These are phyloP conservation scores for Cymbopogon citratus DNA, from an alignment of 176 grass and related monocot genomes.

Conservation along the genomic window DNA sequence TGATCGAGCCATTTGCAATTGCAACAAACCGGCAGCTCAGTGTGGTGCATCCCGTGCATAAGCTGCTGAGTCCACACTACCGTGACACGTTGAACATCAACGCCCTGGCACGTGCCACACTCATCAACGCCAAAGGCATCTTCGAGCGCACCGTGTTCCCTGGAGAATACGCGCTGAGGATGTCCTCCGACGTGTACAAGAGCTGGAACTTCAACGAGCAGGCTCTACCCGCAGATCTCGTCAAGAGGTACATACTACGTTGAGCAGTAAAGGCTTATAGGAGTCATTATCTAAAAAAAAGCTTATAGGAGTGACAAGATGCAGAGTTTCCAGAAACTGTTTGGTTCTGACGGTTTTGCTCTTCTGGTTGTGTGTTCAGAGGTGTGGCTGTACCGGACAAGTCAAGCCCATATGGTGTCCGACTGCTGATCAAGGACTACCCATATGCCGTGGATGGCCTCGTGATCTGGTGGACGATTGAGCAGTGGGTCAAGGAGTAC, in stretches of 20 bases:
- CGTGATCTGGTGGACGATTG: slow-evolving; percentile 63
- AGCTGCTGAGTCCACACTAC: slow-evolving; percentile 81
- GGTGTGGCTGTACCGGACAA: slow-evolving; percentile 31
- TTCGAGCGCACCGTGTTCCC: slow-evolving; percentile 79
- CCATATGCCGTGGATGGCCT: slow-evolving; percentile 68
- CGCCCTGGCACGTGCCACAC: slow-evolving; percentile 61
- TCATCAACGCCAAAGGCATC: slow-evolving; percentile 73
- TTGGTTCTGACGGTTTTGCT: neutral
- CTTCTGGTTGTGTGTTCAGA: neutral
- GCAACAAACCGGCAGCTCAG: slow-evolving; percentile 80
- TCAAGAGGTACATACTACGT: slow-evolving; percentile 40
- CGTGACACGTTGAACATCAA: slow-evolving; percentile 97
- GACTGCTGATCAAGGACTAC: slow-evolving; percentile 76
- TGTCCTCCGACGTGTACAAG: slow-evolving; percentile 76
- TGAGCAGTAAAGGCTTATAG: neutral
- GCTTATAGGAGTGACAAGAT: neutral
- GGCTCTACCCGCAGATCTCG: slow-evolving; percentile 63
- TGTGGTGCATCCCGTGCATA: slow-evolving; percentile 67
- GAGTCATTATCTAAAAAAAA: no score
- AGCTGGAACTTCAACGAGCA: slow-evolving; percentile 90
- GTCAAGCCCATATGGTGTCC: slow-evolving; percentile 36
- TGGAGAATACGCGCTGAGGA: slow-evolving; percentile 49
- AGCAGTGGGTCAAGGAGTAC: slow-evolving; percentile 66
- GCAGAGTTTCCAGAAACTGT: neutral
- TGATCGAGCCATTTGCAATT: slow-evolving; percentile 78